phyloP scores from a whole-genome alignment of 2,329 filamentous ascomycete genomes.

The Ophiocordyceps camponoti-leonardi region DNA sequence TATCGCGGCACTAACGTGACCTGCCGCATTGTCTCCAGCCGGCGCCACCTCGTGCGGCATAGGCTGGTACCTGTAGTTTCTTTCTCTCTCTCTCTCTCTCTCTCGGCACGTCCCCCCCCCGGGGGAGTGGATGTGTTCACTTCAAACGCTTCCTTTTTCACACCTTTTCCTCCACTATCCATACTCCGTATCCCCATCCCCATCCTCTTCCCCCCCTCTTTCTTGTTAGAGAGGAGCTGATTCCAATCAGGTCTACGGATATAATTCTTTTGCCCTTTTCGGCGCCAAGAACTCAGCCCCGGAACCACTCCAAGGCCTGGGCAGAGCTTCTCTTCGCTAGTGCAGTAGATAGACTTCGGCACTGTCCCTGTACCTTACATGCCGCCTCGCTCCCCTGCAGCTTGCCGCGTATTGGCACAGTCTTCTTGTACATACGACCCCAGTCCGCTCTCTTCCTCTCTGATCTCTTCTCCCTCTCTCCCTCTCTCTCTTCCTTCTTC shows the following conservation, averaged over 20 bases:
- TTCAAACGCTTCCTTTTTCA: background rate
- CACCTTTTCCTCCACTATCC: background rate
- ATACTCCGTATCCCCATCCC: no score
- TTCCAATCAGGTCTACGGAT: background rate
- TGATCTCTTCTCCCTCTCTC: background rate
- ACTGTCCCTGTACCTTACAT: background rate
- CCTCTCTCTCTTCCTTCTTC: background rate
- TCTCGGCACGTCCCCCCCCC: background rate
- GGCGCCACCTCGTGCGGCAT: background rate
- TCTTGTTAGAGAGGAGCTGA: background rate
- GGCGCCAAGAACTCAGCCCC: background rate
- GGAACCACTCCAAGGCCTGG: background rate
- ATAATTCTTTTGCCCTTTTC: background rate
- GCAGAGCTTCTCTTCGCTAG: background rate
- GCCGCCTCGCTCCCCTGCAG: background rate
- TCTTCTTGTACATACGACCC: background rate
- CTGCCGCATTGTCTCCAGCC: no score
- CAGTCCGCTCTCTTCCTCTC: background rate
- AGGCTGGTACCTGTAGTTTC: background rate
- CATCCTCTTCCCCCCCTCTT: background rate
- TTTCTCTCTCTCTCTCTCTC: background rate
- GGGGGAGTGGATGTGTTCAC: no score
- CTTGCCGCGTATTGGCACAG: background rate
- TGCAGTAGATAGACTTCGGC: background rate
- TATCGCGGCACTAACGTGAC: no score